Conservation (phyloP, 495 filamentous ascomycete genomes). For the Xylaria venustula region DNA sequence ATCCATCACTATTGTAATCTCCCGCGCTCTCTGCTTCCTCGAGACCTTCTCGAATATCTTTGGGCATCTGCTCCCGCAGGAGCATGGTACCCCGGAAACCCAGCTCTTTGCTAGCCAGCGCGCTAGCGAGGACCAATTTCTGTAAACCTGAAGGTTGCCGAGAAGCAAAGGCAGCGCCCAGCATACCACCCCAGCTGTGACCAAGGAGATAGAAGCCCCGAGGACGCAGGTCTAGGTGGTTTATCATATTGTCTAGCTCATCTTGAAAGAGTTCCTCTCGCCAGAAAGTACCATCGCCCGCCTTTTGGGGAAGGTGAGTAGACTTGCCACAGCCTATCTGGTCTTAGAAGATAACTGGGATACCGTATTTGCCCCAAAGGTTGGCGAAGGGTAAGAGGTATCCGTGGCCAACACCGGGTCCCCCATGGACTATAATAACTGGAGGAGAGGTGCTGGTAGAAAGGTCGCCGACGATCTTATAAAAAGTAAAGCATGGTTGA, state of each 20-base stretch:
- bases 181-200: constrained; percentile 50
- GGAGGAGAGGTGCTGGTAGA: constrained; percentile 18
- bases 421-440: constrained; percentile 43
- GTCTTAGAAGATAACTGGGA: constrained; percentile 52
- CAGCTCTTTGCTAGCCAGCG: constrained; percentile 33
- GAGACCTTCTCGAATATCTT: constrained; percentile 29
- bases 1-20: constrained; percentile 44
- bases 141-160: constrained; percentile 40
- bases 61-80: constrained; percentile 38
- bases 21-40: constrained; percentile 36
- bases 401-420: constrained; percentile 43
- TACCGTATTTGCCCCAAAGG: constrained; percentile 28
- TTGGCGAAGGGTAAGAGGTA: constrained; percentile 39
- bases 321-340: constrained; percentile 50
- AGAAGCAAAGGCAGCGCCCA: constrained; percentile 35
- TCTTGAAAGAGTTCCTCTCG: constrained; percentile 43
- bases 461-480: constrained; percentile 32
- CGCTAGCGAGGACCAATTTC: constrained; percentile 41
- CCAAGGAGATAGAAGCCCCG: constrained; percentile 41
- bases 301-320: constrained; percentile 44
- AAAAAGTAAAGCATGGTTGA: constrained; percentile 31
- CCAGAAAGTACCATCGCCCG: constrained; percentile 45
- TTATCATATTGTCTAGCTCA: constrained; percentile 51
- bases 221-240: constrained; percentile 31
- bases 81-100: constrained; percentile 26